Evolutionary conservation across 2,329 filamentous ascomycete species (phyloP), one percentile per base, ranked within the genome.

Genomic region (Ambrosiella xylebori): DNA sequence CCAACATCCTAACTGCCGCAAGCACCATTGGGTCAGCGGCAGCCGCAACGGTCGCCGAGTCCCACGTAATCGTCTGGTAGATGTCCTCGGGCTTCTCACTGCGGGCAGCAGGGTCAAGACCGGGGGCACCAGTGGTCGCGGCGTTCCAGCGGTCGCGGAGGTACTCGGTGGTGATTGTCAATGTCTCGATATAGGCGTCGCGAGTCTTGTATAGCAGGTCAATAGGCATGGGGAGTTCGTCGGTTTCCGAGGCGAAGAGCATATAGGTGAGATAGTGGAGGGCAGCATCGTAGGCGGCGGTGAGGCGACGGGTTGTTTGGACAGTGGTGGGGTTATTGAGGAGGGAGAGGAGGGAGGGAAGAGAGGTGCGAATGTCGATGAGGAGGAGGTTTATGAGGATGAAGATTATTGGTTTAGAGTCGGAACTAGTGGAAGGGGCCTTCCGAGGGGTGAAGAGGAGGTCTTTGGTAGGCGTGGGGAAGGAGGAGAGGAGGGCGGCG

Each of bases 101-200:
- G 39, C 79, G 74, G 4, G 79, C 78, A 8, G 77, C 74, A 1
- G 76, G 77, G 64, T 85, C 78, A 6, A 85, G 66, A 2, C 81
- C 81, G 66, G 77, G 74, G 6, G 78, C 77, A 9, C 81, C 82
- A 2, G 80, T 77, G n/a, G 79, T 71, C 1, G 78, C 77, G 3
- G 79, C 79, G 64, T 86, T 83, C 79, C 80, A 86, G n/a, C 82
- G 71, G 64, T 86, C 84, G 45, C 82, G 76, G 1, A 86, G 72
- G 65, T 81, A 83, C 67, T 86, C 83, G 60, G 82, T 75, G 0
- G 77, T 75, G 1, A 82, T 68, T 0, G 79, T 80, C 65, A 85
- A 74, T 2, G 82, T 80, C 64, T 86, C 83, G 0, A 76, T 73
- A 55, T 86, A 75, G 57, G 75, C 71, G 54, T 74, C 78, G 44